Conservation (phyloP, 225 moss, liverwort and hornwort genomes). For the Bryoerythrophyllum caledonicum region DNA sequence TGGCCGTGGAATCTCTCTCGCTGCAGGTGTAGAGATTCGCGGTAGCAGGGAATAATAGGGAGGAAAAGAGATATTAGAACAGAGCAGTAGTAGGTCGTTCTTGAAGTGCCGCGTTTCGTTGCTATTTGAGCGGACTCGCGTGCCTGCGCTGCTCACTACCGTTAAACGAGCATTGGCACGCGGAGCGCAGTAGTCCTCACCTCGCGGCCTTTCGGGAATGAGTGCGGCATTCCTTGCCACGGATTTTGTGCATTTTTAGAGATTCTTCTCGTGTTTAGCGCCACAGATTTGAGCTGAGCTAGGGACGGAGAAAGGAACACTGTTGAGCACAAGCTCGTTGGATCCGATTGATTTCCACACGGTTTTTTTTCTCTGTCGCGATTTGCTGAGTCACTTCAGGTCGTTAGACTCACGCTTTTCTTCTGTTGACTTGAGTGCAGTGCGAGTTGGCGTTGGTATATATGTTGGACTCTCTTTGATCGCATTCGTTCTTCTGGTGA, state of each 20-base stretch:
- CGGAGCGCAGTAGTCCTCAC: constrained; percentile 18
- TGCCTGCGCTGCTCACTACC: neutral
- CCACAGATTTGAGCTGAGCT: no score
- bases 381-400: neutral
- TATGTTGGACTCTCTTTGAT: neutral
- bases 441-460: neutral
- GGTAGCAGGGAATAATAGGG: neutral
- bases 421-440: neutral
- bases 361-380: neutral
- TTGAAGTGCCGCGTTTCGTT: neutral
- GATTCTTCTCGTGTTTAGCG: neutral
- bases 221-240: neutral
- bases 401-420: neutral
- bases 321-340: neutral
- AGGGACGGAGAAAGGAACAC: neutral
- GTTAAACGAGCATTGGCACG: neutral
- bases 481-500: neutral
- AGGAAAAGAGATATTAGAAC: neutral
- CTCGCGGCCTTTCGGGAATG: neutral
- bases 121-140: constrained; percentile 6
- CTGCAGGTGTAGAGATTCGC: neutral
- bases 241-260: neutral
- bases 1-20: neutral
- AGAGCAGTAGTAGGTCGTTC: constrained; percentile 2
- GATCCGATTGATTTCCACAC: neutral